Conservation (phyloP, 345 rosid genomes). For the Erodium maritimum region DNA sequence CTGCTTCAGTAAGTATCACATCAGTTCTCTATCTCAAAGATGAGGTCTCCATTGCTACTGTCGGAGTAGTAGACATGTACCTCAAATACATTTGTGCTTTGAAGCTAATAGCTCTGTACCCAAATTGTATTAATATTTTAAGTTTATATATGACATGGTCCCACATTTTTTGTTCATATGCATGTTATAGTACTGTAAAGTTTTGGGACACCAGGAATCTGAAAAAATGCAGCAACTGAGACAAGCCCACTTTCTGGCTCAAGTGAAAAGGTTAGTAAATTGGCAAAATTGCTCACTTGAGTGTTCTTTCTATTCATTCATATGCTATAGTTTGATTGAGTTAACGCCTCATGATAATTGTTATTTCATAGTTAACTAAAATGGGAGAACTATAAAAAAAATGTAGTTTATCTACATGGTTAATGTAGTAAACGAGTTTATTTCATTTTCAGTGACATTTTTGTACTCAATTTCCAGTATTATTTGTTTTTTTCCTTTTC, state of each 20-base stretch:
- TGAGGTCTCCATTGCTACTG: conserved; percentile 67
- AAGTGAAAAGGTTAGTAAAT: conserved; percentile 42
- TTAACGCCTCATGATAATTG: too few species aligned
- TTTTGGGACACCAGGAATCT: conserved; percentile 86
- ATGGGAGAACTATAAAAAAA: too few species aligned
- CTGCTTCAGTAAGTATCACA: conserved; percentile 79
- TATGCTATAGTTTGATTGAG: too few species aligned
- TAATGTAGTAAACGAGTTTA: too few species aligned
- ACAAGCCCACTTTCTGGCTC: conserved; percentile 47
- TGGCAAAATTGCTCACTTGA: too few species aligned
- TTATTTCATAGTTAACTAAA: too few species aligned
- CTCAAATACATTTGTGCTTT: conserved; percentile 4
- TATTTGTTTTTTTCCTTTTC: too few species aligned
- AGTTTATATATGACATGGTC: background rate
- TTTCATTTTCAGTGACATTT: too few species aligned
- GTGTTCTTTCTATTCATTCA: too few species aligned
- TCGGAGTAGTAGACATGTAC: conserved; percentile 83
- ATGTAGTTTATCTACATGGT: too few species aligned
- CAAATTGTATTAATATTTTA: too few species aligned
- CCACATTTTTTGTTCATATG: conserved; percentile 1
- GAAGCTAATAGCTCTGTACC: background rate
- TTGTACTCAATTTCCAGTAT: too few species aligned
- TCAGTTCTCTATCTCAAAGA: conserved; percentile 85
- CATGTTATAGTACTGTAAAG: conserved; percentile 47
- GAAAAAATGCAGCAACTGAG: conserved; percentile 43